Base-by-base conservation (phyloP, 2,329 filamentous ascomycete genomes). In the Huntiella moniliformis region DNA sequence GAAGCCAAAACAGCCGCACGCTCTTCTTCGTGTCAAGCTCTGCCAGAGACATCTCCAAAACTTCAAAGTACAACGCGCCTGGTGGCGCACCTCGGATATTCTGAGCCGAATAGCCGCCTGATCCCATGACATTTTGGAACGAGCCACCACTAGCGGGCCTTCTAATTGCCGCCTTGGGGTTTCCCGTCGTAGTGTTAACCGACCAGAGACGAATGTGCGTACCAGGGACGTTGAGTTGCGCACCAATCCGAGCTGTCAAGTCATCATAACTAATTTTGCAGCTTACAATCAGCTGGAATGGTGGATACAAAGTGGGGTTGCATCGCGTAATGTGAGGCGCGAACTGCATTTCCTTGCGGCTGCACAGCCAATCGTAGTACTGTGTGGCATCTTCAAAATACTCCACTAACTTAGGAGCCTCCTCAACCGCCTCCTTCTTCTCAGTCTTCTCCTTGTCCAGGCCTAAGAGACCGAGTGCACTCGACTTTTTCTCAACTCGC, bases 201-300 rank as follows among this genome's bases (percentile, higher is more conserved):
- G 87, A 92, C 54, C 82, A 91, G 60, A 98, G 92, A 36, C 91
- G 83, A 39, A 98, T 63, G 61, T 98, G 86, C 3, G 85, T 94
- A 1, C 82, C 72, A 5, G 91, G 79, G 2, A 87, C 75, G 4
- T 74, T 70, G 13, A 98, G 65, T 48, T 82, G 68, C 51, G 85
- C 76, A 4, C 77, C 91, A 45, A 95, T 83, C 56, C 85, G 86
- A 53, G 82, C 77, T 4, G 85, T 75, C 47, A 96, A 71, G 52
- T 82, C 78, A 52, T 96, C 88, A 58, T 98, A 98, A 4, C 71
- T 79, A 64, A 92, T 84, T 63, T 91, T 94, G 50, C 81, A 79
- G 58, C 81, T 95, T 38, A 98, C 68, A 1, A 78, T 77, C 42
- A 98, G 62, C 2, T 74, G 73, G 56, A 98, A 95, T 1, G 66